Evolutionary conservation across 2,329 filamentous ascomycete species (phyloP).

Genomic region (Fusarium anguioides): DNA sequence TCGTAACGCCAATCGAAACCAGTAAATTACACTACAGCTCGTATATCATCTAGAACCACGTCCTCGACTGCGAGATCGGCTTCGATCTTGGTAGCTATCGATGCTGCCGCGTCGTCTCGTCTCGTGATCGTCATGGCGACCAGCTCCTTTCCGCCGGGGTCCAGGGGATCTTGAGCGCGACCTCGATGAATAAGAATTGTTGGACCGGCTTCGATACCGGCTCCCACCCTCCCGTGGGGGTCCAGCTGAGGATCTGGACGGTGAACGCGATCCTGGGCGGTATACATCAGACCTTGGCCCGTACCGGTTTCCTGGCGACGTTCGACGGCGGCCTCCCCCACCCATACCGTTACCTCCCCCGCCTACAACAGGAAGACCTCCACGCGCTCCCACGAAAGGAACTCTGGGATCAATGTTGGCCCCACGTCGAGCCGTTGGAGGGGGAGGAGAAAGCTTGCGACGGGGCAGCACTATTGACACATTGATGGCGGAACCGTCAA

Average conservation of each 20-base stretch:
- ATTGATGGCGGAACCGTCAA: constrained; percentile 84
- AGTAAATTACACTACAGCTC: constrained; percentile 28
- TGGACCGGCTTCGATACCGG: constrained; percentile 60
- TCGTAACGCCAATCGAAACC: constrained; percentile 39
- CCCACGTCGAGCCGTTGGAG: constrained; percentile 75
- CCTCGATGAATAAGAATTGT: constrained; percentile 58
- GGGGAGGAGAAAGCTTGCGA: constrained; percentile 83
- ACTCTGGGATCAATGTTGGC: constrained; percentile 66
- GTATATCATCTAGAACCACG: constrained; percentile 49
- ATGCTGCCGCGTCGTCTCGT: constrained; percentile 59
- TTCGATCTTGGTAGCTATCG: constrained; percentile 56
- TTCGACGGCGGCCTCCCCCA: constrained; percentile 52
- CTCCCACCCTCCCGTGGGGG: constrained; percentile 52
- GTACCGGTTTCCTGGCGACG: constrained; percentile 52
- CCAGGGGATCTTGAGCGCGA: constrained; percentile 59
- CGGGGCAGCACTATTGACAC: constrained; percentile 90
- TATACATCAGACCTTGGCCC: constrained; percentile 67
- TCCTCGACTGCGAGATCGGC: constrained; percentile 54
- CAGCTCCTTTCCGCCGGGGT: constrained; percentile 49
- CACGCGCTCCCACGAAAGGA: constrained; percentile 48
- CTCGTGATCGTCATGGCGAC: constrained; percentile 49
- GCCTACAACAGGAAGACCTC: constrained; percentile 46
- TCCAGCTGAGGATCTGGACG: constrained; percentile 56
- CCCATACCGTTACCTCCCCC: constrained; percentile 48
- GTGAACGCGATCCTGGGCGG: constrained; percentile 68